Evolutionary conservation across 208 protist genomes (phyloP), one percentile per base, ranked within the genome.

Genomic region (Acanthamoeba sp.): DNA sequence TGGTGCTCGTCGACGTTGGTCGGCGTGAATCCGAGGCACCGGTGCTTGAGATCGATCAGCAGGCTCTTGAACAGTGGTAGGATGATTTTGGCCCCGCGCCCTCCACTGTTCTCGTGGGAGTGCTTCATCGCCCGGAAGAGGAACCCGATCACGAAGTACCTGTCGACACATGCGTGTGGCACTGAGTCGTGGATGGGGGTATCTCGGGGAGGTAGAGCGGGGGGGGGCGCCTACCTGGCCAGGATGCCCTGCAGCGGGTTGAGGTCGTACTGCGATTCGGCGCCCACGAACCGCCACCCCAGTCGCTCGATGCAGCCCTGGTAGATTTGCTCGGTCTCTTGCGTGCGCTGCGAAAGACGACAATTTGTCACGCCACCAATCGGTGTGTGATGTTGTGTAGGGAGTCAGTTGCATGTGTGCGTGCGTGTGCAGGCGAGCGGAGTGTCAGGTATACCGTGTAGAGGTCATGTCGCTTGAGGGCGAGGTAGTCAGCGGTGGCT

Each of bases 61-160:
- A 91, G 34, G 27, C 59, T 76, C 62, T 91, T 91, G 57, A 91
- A 91, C 20, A 91, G 85, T 3, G 85, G 85, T 3, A 91, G 85
- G 62, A 91, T 91, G 85, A 91, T 91, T 40, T 76, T 91, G 59
- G 85, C 85, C 1, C 85, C 85, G 18, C 85, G 52, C 55, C 85
- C 85, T 32, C 85, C 85, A 27, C 85, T 91, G 12, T 76, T 76
- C 36, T 91, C 85, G 57, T 91, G 85, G 18, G 85, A 91, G 85
- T 76, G 62, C 85, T 91, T 91, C 85, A 91, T 91, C 24, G 85
- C 85, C 6, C 85, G 85, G 85, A 91, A 91, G n/a, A 91, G 85
- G 85, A 91, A 91, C 24, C 85, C 85, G 18, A 91, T 76, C 48
- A 91, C 85, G 27, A 91, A 91, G 27, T 73, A 91, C 62, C 85